Evolutionary conservation across 805 yeast species (phyloP).

Genomic region (Lipomyces starkeyi): DNA sequence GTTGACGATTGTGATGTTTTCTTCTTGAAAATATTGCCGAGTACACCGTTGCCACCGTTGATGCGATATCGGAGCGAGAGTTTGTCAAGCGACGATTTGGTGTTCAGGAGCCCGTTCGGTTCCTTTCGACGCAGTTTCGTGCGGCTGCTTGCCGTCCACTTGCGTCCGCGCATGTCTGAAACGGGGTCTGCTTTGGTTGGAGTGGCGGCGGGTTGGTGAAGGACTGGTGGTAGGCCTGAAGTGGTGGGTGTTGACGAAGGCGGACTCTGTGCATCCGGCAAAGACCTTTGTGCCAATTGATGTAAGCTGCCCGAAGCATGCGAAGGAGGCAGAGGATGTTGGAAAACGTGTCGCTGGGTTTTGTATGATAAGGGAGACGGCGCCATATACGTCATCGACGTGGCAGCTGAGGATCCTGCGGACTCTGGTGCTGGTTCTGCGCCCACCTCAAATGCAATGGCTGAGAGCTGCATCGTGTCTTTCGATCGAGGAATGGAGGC

Average conservation of each 20-base stretch:
- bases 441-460: neutral
- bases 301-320: neutral
- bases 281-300: neutral
- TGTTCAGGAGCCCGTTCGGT: slow-evolving; percentile 26
- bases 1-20: slow-evolving; percentile 11
- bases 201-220: neutral
- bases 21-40: slow-evolving; percentile 21
- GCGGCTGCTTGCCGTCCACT: neutral
- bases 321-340: neutral
- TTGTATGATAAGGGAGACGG: neutral
- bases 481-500: neutral
- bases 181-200: neutral
- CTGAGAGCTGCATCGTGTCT: neutral
- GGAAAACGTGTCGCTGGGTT: neutral
- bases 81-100: slow-evolving; percentile 34
- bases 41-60: slow-evolving; percentile 3
- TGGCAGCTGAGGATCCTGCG: neutral
- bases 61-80: slow-evolving; percentile 25
- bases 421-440: neutral
- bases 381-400: neutral
- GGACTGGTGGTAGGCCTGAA: neutral
- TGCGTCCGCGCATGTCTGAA: neutral
- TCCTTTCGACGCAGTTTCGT: neutral
- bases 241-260: neutral
- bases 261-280: neutral